These are phyloP conservation scores for Leptographium lundbergii DNA, from an alignment of 2,329 filamentous ascomycete species.

Conservation along the genomic window DNA sequence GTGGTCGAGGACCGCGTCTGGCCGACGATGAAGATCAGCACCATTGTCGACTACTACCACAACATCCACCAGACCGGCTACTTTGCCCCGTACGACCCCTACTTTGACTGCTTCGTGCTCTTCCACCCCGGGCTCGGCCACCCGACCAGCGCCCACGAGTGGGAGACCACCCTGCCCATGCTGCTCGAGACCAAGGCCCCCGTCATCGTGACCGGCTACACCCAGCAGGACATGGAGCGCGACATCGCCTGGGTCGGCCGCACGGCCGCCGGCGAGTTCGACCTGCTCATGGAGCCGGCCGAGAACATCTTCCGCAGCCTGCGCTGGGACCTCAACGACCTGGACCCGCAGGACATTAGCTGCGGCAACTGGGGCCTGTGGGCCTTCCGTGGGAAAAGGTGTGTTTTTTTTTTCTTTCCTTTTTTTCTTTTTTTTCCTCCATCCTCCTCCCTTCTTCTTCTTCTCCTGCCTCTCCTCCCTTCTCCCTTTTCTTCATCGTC, in stretches of 20 bases:
- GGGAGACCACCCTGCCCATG: slow-evolving; percentile 79
- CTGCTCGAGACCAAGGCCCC: slow-evolving; percentile 92
- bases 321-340: slow-evolving; percentile 92
- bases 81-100: slow-evolving; percentile 92
- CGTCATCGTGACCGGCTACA: slow-evolving; percentile 90
- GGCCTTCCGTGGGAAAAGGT: slow-evolving; percentile 96
- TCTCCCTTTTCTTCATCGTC: too few relatives aligned
- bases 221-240: slow-evolving; percentile 84
- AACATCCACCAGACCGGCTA: slow-evolving; percentile 83
- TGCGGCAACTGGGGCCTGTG: slow-evolving; percentile 97
- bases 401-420: slow-evolving; percentile 21
- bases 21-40: slow-evolving; percentile 88
- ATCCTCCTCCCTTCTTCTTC: too few relatives aligned
- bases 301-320: slow-evolving; percentile 91
- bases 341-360: slow-evolving; percentile 86
- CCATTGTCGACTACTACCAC: slow-evolving; percentile 96
- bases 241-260: slow-evolving; percentile 85
- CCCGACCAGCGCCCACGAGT: slow-evolving; percentile 85
- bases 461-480: neutral
- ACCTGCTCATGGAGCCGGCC: slow-evolving; percentile 79
- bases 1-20: slow-evolving; percentile 84
- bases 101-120: slow-evolving; percentile 94
- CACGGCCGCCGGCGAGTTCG: slow-evolving; percentile 79
- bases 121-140: slow-evolving; percentile 97
- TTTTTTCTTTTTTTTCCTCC: neutral